Evolutionary conservation across 495 filamentous ascomycete genomes (phyloP), one percentile per base, ranked within the genome.

Genomic region (Wilcoxina mikolae): DNA sequence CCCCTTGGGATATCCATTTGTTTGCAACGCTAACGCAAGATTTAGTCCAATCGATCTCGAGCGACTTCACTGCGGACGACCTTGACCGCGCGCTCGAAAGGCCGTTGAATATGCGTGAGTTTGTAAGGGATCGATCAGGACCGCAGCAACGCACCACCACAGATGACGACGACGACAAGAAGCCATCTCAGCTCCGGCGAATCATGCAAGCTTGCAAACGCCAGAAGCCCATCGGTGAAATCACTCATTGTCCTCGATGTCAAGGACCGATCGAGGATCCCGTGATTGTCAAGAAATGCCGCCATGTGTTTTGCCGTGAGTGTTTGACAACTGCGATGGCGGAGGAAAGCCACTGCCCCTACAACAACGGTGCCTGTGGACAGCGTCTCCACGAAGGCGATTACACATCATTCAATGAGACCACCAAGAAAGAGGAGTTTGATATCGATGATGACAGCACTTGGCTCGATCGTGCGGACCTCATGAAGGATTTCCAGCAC

Each of bases 281-380:
- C n/a, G 41, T 49, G 2, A 56, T 57, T 15, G 53, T 47, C 3
- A 17, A 15, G 4, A 17, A 20, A 11, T 62, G 59, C 42, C 26
- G 43, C 10, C 59, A 62, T 31, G 35, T 56, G 42, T 62, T 56
- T 41, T 62, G 59, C 31, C 58, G 31, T 0, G 59, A 56, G 43
- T 64, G 60, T 26, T 52, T 63, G 9, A 42, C 5, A 12, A 44
- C 3, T 23, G 22, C 29, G 42, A 38, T 58, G 7, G 24, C 20
- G 10, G 3, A n/a, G 12, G 26, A 31, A n/a, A n/a, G 10, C 20
- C 10, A 53, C 51, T 28, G 54, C 56, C 20, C 51, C 28, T 26
- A 45, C 2, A 27, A 53, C 39, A 9, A 12, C 47, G 47, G 26
- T 33, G 41, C 29, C 9, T 0, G 44, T 57, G 4, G 24, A 57